Conservation (phyloP, 345 rosid genomes). For the Brassica carinata region DNA sequence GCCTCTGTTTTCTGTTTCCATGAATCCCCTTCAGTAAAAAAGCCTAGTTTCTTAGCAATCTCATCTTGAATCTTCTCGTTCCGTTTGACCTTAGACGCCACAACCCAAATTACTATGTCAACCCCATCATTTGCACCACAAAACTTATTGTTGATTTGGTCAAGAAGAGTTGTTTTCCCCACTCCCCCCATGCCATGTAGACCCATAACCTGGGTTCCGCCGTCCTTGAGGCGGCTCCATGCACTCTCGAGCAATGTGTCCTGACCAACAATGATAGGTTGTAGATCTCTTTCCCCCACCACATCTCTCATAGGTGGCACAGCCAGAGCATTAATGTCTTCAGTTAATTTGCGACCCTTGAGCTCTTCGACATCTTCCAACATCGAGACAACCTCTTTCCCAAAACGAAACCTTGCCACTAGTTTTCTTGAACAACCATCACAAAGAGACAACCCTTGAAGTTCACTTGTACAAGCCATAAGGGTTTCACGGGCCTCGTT, state of each 20-base stretch:
- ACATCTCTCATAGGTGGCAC: background rate
- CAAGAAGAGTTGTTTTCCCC: constrained; percentile 39
- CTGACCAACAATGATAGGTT: background rate
- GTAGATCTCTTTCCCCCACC: background rate
- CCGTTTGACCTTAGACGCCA: background rate
- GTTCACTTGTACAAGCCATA: background rate
- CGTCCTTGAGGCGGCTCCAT: background rate
- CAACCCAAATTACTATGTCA: constrained; percentile 20
- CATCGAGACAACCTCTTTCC: background rate
- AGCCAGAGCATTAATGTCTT: background rate
- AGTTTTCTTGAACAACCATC: background rate
- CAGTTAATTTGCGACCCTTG: background rate
- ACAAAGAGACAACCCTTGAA: background rate
- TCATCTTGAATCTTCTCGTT: constrained; percentile 22
- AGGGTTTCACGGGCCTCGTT: background rate
- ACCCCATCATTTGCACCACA: background rate
- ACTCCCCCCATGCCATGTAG: constrained; percentile 33
- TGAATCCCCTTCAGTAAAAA: background rate
- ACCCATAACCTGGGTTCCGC: constrained; percentile 5
- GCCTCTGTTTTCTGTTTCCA: background rate
- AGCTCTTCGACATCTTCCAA: background rate
- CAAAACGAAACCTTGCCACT: background rate
- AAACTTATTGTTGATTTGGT: constrained; percentile 20
- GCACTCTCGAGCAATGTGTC: background rate
- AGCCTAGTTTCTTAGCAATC: background rate